Evolutionary conservation across 2,329 filamentous ascomycete genomes (phyloP).

Genomic region (Hymenoscyphus fraxineus): DNA sequence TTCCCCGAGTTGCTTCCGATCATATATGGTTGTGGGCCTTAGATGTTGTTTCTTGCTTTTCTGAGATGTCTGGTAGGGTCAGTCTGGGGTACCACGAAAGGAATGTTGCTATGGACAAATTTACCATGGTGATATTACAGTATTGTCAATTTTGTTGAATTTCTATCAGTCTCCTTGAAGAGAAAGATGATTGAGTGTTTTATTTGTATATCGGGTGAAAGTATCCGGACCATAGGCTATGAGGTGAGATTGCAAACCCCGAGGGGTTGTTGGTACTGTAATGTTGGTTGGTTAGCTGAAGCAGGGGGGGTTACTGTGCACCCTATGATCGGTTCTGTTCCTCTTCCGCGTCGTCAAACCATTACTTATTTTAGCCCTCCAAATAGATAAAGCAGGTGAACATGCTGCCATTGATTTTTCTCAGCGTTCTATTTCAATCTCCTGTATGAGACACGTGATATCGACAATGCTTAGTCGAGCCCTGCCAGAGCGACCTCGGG

Average conservation of each 20-base stretch:
- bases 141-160: neutral
- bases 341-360: too few relatives aligned
- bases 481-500: too few relatives aligned
- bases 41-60: neutral
- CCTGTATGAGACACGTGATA: too few relatives aligned
- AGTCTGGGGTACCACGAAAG: neutral
- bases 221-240: neutral
- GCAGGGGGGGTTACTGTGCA: neutral
- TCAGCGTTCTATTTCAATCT: too few relatives aligned
- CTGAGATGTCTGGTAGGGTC: neutral
- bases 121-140: neutral
- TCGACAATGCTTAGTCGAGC: too few relatives aligned
- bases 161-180: neutral
- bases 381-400: too few relatives aligned
- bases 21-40: neutral
- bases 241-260: neutral
- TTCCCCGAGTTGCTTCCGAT: conserved; percentile 26
- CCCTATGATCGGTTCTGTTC: too few relatives aligned
- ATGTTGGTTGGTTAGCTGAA: neutral
- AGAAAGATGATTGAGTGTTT: neutral
- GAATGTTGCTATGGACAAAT: too few relatives aligned
- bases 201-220: too few relatives aligned
- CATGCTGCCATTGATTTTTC: too few relatives aligned
- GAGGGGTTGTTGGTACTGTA: too few relatives aligned
- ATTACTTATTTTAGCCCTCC: too few relatives aligned